Base-by-base conservation (phyloP, 345 rosid species). In the Euclidium syriacum region DNA sequence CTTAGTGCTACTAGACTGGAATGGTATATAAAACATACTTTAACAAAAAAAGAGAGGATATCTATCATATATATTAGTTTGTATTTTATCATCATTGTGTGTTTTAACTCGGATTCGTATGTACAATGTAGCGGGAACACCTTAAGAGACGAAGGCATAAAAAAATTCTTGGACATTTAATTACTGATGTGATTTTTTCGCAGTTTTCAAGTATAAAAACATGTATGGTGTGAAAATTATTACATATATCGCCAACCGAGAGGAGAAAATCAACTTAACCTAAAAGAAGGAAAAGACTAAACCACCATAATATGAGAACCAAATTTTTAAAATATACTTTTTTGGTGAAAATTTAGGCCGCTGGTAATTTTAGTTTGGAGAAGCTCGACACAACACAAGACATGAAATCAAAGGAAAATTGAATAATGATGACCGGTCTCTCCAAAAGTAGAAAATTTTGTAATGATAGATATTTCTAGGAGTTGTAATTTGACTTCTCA, bases 401-500 rank as follows among this genome's bases (percentile, higher is more conserved):
- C 1, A 8, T 0, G 10, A 58, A 40, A 24, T 26, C 19, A 10
- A 50, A 57, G 51, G 14, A 49, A 29, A 39, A 9, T 1, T 60
- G 63, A 47, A 27, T 38, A 34, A 12, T 22, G 64, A 46, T 54
- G 69, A 14, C 10, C 52, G 52, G 70, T 63, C 52, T 70, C 64
- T 22, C 58, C 47, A 63, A 47, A 70, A 20, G 10, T 17, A 40
- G 75, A 17, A 63, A 40, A 4, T 46, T 26, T 24, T 46, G 51
- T 53, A 36, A 54, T 14, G 2, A 32, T 59, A n/a, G 4, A 40
- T 12, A 3, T 24, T 30, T 46, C n/a, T 19, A 63, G 59, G 64
- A 63, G 70, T 62, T 39, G 36, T 47, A 32, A 30, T 47, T 63
- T 70, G 70, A 70, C 70, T 70, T 63, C 15, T 30, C 12, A 55